Evolutionary conservation across 257 asterid species (phyloP).

Genomic region (Nicotiana otophora): DNA sequence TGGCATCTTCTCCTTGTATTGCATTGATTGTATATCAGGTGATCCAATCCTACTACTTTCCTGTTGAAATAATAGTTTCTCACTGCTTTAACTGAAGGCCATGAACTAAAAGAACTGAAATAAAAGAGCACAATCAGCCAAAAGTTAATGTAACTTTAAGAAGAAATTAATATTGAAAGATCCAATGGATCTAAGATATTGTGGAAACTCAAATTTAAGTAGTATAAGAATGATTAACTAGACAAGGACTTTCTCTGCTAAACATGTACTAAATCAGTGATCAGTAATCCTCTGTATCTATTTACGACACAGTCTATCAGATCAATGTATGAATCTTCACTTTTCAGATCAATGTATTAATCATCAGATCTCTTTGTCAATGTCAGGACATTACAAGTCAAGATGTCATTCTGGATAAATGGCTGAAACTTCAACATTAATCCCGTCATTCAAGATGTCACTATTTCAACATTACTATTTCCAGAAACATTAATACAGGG

Average conservation of each 20-base stretch:
- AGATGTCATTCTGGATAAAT: conserved; percentile 2
- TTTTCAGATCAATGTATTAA: not conserved
- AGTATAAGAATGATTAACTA: not conserved
- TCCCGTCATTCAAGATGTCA: not conserved
- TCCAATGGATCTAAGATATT: not conserved
- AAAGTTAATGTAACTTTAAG: not conserved
- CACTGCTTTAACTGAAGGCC: conserved; percentile 46
- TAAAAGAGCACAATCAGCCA: conserved; percentile 24
- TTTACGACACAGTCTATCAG: not conserved
- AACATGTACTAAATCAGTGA: not conserved
- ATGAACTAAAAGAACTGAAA: conserved; percentile 61
- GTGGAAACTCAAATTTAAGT: conserved; percentile 2
- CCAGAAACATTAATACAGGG: not conserved
- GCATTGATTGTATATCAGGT: conserved; percentile 31
- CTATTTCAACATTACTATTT: not conserved
- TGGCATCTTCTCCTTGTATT: conserved; percentile 45
- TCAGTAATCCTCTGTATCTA: not conserved
- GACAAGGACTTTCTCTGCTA: not conserved
- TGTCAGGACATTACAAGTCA: not conserved
- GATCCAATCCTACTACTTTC: conserved; percentile 34
- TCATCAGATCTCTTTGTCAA: not conserved
- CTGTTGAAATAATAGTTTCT: conserved; percentile 33
- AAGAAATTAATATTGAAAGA: not conserved
- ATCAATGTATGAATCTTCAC: not conserved
- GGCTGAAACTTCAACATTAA: not conserved